Percentiles rank a stretch among this genome's conserved stretches.
Conservation (phyloP, 176 grass and related monocot species). For the Aegilops tauschii region DNA sequence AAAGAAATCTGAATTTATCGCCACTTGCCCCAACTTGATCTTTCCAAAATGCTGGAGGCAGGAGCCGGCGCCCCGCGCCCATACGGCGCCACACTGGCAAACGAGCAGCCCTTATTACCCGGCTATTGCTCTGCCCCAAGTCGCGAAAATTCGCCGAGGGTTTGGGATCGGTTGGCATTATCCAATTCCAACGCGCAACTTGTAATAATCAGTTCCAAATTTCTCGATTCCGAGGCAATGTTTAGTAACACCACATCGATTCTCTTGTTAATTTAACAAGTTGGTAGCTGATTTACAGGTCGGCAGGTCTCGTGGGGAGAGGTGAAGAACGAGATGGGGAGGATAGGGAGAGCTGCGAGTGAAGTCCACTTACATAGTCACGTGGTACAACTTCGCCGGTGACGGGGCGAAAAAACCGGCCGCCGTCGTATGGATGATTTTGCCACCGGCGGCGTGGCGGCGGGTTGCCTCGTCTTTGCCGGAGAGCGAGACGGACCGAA, state of each 20-base stretch:
- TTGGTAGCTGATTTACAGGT: background rate
- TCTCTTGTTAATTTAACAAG: background rate
- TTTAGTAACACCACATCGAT: background rate
- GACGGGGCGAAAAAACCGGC: background rate
- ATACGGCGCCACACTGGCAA: constrained; percentile 11
- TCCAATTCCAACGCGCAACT: constrained; percentile 10
- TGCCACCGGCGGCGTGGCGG: too few species aligned
- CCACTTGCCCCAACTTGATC: constrained; percentile 18
- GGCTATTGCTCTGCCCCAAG: background rate
- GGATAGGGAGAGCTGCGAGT: background rate
- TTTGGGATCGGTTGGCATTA: background rate
- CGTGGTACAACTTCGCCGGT: background rate
- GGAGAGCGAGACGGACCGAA: background rate
- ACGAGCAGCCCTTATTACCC: background rate
- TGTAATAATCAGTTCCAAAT: background rate
- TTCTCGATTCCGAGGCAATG: background rate
- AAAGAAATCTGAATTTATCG: constrained; percentile 11
- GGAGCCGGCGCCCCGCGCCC: background rate
- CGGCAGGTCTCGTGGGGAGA: background rate
- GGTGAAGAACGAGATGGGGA: background rate
- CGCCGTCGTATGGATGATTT: background rate
- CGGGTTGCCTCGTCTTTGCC: background rate
- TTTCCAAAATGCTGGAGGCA: background rate
- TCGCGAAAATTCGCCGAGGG: background rate
- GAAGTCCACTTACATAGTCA: background rate